phyloP scores from a whole-genome alignment of 805 yeast species.

The Candida peoriensis region DNA sequence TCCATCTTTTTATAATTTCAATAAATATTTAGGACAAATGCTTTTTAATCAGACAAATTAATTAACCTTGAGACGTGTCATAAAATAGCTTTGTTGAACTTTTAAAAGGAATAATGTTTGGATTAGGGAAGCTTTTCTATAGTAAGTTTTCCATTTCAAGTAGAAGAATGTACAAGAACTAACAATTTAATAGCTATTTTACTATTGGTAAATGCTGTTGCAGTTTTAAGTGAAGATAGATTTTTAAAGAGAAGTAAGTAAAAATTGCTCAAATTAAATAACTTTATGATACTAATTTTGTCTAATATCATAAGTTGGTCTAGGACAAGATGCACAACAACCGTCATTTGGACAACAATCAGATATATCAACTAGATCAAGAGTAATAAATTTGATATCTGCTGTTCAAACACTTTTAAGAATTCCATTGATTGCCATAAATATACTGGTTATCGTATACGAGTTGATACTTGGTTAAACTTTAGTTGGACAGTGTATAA shows the following conservation, averaged over 20 bases:
- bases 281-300: neutral
- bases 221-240: slow-evolving; percentile 75
- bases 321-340: slow-evolving; percentile 32
- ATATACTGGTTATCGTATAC: slow-evolving; percentile 60
- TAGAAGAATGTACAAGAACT: slow-evolving; percentile 7
- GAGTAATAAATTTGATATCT: slow-evolving; percentile 59
- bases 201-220: slow-evolving; percentile 65
- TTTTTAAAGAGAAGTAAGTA: slow-evolving; percentile 59
- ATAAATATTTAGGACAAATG: too few species aligned
- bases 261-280: neutral
- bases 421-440: slow-evolving; percentile 67
- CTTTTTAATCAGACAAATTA: too few species aligned
- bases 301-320: slow-evolving; percentile 35
- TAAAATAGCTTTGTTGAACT: too few species aligned
- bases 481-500: too few species aligned
- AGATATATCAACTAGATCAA: slow-evolving; percentile 48
- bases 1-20: too few species aligned
- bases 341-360: slow-evolving; percentile 40
- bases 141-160: slow-evolving; percentile 24
- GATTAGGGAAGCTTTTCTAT: slow-evolving; percentile 54
- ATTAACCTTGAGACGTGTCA: too few species aligned
- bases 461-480: slow-evolving; percentile 62
- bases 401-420: slow-evolving; percentile 75
- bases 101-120: slow-evolving; percentile 40
- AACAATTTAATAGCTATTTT: slow-evolving; percentile 29